Evolutionary conservation across 2,329 filamentous ascomycete species (phyloP), one percentile per base, ranked within the genome.

Genomic region (Aspergillus clavatus): DNA sequence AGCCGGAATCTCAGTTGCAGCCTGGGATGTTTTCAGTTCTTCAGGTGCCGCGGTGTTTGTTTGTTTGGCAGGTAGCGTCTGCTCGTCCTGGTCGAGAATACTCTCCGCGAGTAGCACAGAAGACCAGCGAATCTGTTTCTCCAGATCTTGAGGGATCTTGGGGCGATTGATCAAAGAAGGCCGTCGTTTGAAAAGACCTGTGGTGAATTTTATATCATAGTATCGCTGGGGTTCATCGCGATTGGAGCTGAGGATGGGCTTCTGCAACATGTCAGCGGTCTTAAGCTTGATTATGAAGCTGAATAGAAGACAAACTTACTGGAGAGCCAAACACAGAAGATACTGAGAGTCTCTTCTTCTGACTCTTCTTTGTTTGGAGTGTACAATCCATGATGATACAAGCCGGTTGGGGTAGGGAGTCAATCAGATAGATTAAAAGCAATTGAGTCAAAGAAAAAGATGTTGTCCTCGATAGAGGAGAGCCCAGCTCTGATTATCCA

Each of bases 121-220:
- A 12, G 67, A 53, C 38, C 63, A 55, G 46, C 62, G 60, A 26
- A 71, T 46, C 36, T 70, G 57, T 2, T 51, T 57, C 42, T 69
- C 67, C 4, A 69, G 39, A 18, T 64, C 57, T 5, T 58, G 55
- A 2, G 58, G 50, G 11, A 72, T 55, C 2, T 57, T 42, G 47
- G 62, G 67, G 19, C 68, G 62, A 10, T 61, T 53, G 16, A 69
- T 61, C 18, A 68, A 45, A 3, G 64, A 59, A 2, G 66, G 64
- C 3, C 49, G 43, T 4, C 65, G 61, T 21, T 58, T 53, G 40
- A 58, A 63, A 42, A 60, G 55, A 19, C 57, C 57, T 1, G 62
- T 54, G 5, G 66, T 64, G 37, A 69, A 67, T 11, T 57, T 56
- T 43, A 70, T 65, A 33, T 66, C 59, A 47, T 66, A 68, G 33